Percentiles rank a stretch among this genome's conserved stretches.
Evolutionary conservation across 768 basidiomycete species (phyloP).

Genomic region (Termitomyces sp.): DNA sequence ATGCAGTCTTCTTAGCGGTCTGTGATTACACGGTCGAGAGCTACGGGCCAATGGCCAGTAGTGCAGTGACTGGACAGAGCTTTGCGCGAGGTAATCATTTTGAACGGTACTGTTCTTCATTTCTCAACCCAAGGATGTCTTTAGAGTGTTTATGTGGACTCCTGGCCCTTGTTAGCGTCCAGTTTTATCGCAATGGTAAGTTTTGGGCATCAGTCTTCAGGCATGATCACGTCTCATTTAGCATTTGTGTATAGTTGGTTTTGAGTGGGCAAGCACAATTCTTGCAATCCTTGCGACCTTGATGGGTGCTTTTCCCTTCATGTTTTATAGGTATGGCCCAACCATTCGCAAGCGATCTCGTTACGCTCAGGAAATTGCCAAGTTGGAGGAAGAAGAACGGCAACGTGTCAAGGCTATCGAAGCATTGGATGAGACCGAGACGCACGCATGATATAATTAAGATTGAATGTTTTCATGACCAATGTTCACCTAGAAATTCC

Average conservation of each 20-base stretch:
- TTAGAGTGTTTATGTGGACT: constrained; percentile 16
- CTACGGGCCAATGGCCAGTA: constrained; percentile 18
- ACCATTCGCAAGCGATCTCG: constrained; percentile 14
- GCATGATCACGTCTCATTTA: neutral
- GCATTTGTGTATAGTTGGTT: constrained; percentile 9
- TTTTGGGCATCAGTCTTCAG: neutral
- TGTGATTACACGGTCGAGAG: constrained; percentile 19
- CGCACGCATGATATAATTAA: neutral
- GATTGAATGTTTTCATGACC: neutral
- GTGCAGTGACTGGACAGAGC: constrained; percentile 18
- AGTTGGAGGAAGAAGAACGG: constrained; percentile 14
- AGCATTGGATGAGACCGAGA: neutral
- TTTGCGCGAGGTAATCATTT: constrained; percentile 14
- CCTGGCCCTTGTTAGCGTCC: constrained; percentile 12
- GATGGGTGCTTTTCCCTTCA: constrained; percentile 16
- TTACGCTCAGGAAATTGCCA: constrained; percentile 15
- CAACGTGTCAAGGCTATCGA: constrained; percentile 12
- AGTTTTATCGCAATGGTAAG: constrained; percentile 15
- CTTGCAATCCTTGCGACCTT: constrained; percentile 15
- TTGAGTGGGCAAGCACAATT: constrained; percentile 16
- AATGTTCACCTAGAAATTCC: too few relatives aligned
- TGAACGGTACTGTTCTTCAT: neutral
- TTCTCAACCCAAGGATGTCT: neutral
- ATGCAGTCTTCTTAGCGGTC: constrained; percentile 15
- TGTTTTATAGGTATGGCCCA: constrained; percentile 17